phyloP scores from a whole-genome alignment of 2,329 filamentous ascomycete genomes.

The Trichoderma afroharzianum region DNA sequence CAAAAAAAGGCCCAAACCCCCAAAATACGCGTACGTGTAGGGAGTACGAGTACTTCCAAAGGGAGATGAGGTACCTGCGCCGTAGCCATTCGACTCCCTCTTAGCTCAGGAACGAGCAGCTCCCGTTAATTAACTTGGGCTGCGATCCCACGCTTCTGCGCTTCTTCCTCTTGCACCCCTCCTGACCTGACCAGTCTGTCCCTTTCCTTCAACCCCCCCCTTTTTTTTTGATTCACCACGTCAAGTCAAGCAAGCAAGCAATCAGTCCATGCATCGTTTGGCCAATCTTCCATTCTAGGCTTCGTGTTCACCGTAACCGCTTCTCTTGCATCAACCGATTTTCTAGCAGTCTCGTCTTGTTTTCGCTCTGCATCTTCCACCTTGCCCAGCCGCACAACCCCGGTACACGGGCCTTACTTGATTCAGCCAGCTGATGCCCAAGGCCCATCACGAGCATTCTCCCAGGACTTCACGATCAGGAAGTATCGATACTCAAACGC shows the following conservation, averaged over 20 bases:
- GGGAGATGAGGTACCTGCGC: slow-evolving; percentile 10
- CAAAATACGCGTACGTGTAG: background rate
- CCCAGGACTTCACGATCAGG: slow-evolving; percentile 5
- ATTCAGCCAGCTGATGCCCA: slow-evolving; percentile 14
- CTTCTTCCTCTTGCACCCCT: slow-evolving; percentile 13
- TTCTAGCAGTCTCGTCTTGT: background rate
- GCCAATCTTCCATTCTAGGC: background rate
- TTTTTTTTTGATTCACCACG: slow-evolving; percentile 12
- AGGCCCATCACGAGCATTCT: slow-evolving; percentile 9
- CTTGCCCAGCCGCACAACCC: slow-evolving; percentile 8
- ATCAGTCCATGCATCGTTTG: background rate
- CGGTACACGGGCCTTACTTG: slow-evolving; percentile 12
- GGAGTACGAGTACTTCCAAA: background rate
- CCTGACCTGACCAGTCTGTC: slow-evolving; percentile 9
- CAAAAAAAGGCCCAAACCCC: background rate
- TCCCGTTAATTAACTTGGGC: slow-evolving; percentile 13
- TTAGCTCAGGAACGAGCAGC: slow-evolving; percentile 15
- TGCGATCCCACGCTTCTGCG: slow-evolving; percentile 6
- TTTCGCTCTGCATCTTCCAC: background rate
- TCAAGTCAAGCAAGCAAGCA: background rate
- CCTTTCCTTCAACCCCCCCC: slow-evolving; percentile 3
- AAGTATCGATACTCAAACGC: background rate
- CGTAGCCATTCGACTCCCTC: slow-evolving; percentile 1
- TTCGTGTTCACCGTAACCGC: background rate
- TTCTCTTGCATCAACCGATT: background rate